These are phyloP conservation scores for Mycosphaerella sp. DNA, from an alignment of 2,329 filamentous ascomycete species.

Conservation along the genomic window DNA sequence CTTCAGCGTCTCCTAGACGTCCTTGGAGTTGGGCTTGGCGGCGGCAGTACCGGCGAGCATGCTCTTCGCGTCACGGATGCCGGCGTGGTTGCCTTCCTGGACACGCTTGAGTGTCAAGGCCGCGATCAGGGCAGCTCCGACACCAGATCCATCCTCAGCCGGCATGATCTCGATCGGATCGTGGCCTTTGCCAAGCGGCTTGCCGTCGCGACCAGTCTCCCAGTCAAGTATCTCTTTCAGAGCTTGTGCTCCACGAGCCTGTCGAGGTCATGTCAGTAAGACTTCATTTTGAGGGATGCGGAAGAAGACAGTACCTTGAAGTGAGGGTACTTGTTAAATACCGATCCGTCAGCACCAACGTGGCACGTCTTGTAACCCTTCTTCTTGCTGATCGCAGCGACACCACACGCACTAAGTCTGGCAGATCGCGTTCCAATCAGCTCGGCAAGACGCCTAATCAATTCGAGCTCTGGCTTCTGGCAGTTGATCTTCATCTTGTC, in stretches of 20 bases:
- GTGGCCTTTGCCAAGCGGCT: slow-evolving; percentile 51
- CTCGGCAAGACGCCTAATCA: slow-evolving; percentile 82
- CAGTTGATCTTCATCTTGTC: slow-evolving; percentile 65
- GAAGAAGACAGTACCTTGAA: slow-evolving; percentile 59
- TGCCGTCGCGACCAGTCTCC: slow-evolving; percentile 65
- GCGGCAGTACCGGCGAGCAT: slow-evolving; percentile 37
- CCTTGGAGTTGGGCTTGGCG: slow-evolving; percentile 16
- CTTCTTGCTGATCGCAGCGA: slow-evolving; percentile 95
- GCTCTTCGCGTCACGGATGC: slow-evolving; percentile 48
- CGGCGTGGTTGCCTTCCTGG: slow-evolving; percentile 52
- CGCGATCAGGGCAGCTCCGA: slow-evolving; percentile 93
- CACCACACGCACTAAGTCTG: slow-evolving; percentile 86
- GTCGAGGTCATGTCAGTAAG: slow-evolving; percentile 10
- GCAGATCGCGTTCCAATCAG: slow-evolving; percentile 92
- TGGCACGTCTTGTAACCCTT: slow-evolving; percentile 83
- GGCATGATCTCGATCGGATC: slow-evolving; percentile 80
- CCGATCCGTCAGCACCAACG: slow-evolving; percentile 91
- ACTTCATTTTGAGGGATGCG: neutral
- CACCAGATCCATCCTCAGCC: slow-evolving; percentile 92
- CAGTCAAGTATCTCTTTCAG: slow-evolving; percentile 95
- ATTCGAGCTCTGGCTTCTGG: slow-evolving; percentile 74
- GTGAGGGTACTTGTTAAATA: slow-evolving; percentile 99
- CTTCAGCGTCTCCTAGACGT: slow-evolving; percentile 15
- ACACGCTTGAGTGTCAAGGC: slow-evolving; percentile 59
- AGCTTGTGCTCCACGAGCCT: slow-evolving; percentile 72